phyloP scores from a whole-genome alignment of 169 alveolate genomes.

The Plasmodium blacklocki region DNA sequence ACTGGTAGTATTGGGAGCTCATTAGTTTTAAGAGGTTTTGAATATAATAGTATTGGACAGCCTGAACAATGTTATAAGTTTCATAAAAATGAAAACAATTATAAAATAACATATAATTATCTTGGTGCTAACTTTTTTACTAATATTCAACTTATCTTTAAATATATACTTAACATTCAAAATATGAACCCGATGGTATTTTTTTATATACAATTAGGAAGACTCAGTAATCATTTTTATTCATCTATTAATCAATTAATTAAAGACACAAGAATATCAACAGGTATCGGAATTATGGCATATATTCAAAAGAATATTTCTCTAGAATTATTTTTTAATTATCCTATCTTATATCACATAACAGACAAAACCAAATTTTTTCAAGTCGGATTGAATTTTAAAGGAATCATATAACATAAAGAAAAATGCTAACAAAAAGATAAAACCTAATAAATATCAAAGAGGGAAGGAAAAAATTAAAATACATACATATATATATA shows the following conservation, averaged over 20 bases:
- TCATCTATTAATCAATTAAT: slow-evolving; percentile 30
- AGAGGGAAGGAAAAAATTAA: too few relatives aligned
- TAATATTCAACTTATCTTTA: slow-evolving; percentile 37
- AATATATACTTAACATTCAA: slow-evolving; percentile 41
- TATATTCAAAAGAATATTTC: slow-evolving; percentile 62
- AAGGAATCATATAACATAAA: slow-evolving; percentile 4
- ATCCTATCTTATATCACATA: slow-evolving; percentile 19
- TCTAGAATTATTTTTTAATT: slow-evolving; percentile 46
- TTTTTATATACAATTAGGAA: slow-evolving; percentile 55
- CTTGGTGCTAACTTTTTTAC: slow-evolving; percentile 62
- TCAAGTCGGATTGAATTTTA: slow-evolving; percentile 71
- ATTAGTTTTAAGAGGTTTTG: slow-evolving; percentile 61
- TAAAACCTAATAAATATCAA: too few relatives aligned
- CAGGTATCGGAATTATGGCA: slow-evolving; percentile 72
- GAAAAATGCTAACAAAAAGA: too few relatives aligned
- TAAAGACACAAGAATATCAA: slow-evolving; percentile 29
- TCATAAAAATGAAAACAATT: slow-evolving; percentile 19
- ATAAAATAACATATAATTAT: slow-evolving; percentile 44
- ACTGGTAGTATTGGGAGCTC: slow-evolving; percentile 73
- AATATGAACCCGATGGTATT: slow-evolving; percentile 59
- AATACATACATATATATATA: too few relatives aligned
- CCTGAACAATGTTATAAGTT: slow-evolving; percentile 37
- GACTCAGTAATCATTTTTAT: slow-evolving; percentile 21
- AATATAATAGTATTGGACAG: slow-evolving; percentile 37
- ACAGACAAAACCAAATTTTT: slow-evolving; percentile 55